Conservation (phyloP, 2,329 filamentous ascomycete genomes). For the Eutypella sp. region DNA sequence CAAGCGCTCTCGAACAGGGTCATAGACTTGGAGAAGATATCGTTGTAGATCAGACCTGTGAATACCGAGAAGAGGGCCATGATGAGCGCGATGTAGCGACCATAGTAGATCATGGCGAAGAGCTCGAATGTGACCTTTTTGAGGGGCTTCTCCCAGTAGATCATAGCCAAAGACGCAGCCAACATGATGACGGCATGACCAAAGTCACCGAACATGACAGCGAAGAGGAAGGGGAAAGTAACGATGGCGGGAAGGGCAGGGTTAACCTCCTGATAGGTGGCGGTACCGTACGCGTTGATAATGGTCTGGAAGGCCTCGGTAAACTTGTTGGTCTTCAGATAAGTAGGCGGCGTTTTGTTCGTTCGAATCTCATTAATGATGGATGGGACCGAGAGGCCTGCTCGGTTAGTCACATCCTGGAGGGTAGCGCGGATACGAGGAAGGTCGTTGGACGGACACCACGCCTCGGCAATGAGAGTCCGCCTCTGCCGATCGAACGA, state of each 20-base stretch:
- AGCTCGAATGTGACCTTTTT: conserved; percentile 92
- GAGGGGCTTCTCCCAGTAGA: conserved; percentile 89
- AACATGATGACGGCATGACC: conserved; percentile 92
- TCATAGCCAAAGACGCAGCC: conserved; percentile 79
- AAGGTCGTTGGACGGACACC: conserved; percentile 90
- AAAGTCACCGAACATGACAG: conserved; percentile 99
- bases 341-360: conserved; percentile 95
- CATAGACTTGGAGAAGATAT: conserved; percentile 90
- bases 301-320: conserved; percentile 98
- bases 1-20: conserved; percentile 86
- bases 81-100: conserved; percentile 95
- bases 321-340: conserved; percentile 97
- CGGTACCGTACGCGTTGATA: conserved; percentile 95
- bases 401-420: conserved; percentile 93
- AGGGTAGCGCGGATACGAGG: conserved; percentile 86
- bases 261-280: conserved; percentile 96
- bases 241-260: conserved; percentile 92
- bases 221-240: conserved; percentile 98
- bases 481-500: conserved; percentile 95
- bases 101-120: conserved; percentile 98
- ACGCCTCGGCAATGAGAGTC: conserved; percentile 94
- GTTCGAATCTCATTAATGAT: conserved; percentile 98
- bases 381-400: conserved; percentile 92
- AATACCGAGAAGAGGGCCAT: conserved; percentile 98
- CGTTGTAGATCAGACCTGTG: conserved; percentile 96